A percentile compares a stretch with the other conserved stretches of the same genome.
Evolutionary conservation across 2,329 filamentous ascomycete genomes (phyloP).

Genomic region (Monosporascus ibericus): DNA sequence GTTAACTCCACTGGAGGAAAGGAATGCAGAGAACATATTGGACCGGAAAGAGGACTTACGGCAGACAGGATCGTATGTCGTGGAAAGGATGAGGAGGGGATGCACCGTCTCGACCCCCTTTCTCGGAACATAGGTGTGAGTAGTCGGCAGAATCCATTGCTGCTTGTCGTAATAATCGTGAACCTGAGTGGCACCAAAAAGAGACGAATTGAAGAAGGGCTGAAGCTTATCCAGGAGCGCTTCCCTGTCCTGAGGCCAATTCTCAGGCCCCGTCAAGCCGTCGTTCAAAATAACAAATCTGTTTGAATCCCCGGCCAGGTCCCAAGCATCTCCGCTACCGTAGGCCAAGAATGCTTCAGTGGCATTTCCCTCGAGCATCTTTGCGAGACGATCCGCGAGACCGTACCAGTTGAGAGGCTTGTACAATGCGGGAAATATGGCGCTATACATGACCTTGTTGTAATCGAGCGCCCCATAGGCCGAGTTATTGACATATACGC

Average conservation of each 20-base stretch:
- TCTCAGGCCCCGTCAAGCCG: slow-evolving; percentile 19
- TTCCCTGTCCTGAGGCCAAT: slow-evolving; percentile 29
- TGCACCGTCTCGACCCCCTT: slow-evolving; percentile 34
- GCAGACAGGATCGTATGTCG: slow-evolving; percentile 53
- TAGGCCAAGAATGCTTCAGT: slow-evolving; percentile 32
- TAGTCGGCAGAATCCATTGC: slow-evolving; percentile 23
- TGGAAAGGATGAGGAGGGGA: slow-evolving; percentile 49
- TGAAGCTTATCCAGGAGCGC: slow-evolving; percentile 28
- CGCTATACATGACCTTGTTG: slow-evolving; percentile 27
- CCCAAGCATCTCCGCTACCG: slow-evolving; percentile 11
- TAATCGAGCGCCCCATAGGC: slow-evolving; percentile 33
- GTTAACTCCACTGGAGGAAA: too few species aligned
- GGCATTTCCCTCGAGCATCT: slow-evolving; percentile 33
- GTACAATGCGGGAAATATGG: slow-evolving; percentile 34
- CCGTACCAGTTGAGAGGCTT: slow-evolving; percentile 30
- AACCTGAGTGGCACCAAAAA: slow-evolving; percentile 23
- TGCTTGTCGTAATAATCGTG: slow-evolving; percentile 22
- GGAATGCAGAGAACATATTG: background rate
- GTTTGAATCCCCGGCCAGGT: slow-evolving; percentile 20
- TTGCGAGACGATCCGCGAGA: slow-evolving; percentile 28
- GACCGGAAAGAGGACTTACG: slow-evolving; percentile 15
- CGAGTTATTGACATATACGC: slow-evolving; percentile 36
- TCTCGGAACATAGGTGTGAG: slow-evolving; percentile 23
- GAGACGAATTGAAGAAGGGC: slow-evolving; percentile 25
- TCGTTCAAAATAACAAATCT: slow-evolving; percentile 27